Evolutionary conservation across 1,284 basidiomycete genomes (phyloP).

Genomic region (Trametes polyzona): DNA sequence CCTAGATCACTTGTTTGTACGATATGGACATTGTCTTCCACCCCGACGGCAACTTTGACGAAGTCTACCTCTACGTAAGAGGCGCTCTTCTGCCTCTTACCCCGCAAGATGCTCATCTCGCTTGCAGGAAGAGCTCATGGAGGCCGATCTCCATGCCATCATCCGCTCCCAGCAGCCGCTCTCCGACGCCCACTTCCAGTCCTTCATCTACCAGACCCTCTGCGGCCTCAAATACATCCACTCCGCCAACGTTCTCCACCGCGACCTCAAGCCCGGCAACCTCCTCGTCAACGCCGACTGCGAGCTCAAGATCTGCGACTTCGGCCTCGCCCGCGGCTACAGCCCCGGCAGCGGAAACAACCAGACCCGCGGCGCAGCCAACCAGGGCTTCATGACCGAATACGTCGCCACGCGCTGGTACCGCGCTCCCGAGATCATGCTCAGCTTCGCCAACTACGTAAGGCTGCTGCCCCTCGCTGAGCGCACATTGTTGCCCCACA

Average conservation of each 20-base stretch:
- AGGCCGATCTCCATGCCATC: slow-evolving; percentile 98
- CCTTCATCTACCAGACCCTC: slow-evolving; percentile 98
- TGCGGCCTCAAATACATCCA: slow-evolving; percentile 99
- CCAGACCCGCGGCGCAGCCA: slow-evolving; percentile 68
- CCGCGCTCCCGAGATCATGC: slow-evolving; percentile 96
- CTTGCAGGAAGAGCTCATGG: slow-evolving; percentile 93
- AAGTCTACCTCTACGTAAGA: slow-evolving; percentile 90
- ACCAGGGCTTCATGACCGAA: slow-evolving; percentile 99
- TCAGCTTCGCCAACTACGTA: slow-evolving; percentile 95
- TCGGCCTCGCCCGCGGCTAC: slow-evolving; percentile 96
- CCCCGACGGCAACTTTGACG: slow-evolving; percentile 88
- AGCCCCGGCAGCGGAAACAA: slow-evolving; percentile 55
- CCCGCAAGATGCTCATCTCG: background rate
- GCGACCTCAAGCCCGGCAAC: slow-evolving; percentile 97
- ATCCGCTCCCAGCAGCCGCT: slow-evolving; percentile 98
- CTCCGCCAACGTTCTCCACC: slow-evolving; percentile 96
- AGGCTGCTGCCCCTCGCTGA: slow-evolving; percentile 42
- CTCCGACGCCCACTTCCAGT: slow-evolving; percentile 98
- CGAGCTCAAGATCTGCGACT: slow-evolving; percentile 98
- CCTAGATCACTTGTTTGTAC: slow-evolving; percentile 87
- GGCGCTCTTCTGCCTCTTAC: background rate
- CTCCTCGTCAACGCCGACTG: slow-evolving; percentile 98
- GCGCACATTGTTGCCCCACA: background rate
- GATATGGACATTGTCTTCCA: slow-evolving; percentile 97
- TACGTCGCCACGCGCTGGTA: slow-evolving; percentile 99